Base-by-base conservation (phyloP, 2,329 filamentous ascomycete genomes). In the Penicillium italicum region DNA sequence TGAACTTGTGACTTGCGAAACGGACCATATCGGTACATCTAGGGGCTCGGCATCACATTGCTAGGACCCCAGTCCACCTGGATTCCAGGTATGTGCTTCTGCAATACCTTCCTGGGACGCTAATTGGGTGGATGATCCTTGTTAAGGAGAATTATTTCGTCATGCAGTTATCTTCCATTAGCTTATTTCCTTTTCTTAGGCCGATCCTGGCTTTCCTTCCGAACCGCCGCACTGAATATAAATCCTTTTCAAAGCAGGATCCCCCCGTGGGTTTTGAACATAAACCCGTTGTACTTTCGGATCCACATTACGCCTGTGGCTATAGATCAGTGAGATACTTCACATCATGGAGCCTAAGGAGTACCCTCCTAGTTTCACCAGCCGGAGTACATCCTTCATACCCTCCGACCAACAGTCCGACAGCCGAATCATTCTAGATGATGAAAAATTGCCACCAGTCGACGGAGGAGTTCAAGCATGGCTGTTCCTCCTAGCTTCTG, bases 401-500 rank as follows among this genome's bases (percentile, higher is more conserved):
- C 43, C 43, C 5, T 60, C 30, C 7, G 53, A 40, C 16, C 53
- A 60, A 51, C 48, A 55, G 28, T 48, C 46, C 6, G 46, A 53
- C 30, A 48, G 20, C 22, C 20, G 33, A 40, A 38, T 43, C 7
- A 47, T 41, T 12, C 5, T n/a, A 8, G 31, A 49, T 4, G 55
- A 61, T 5, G 20, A 54, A 18, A 50, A 49, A 3, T 16, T 61
- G 14, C 62, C 62, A 14, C 51, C 56, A 3, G 38, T 64, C 1
- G 63, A 65, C 51, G 52, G 60, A n/a, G 63, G 63, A 7, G 26
- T 45, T 8, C 53, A 63, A 18, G 63, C 63, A 55, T 65, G 63
- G 63, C 52, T 65, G 6, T 65, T 65, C 40, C 43, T 65, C 20
- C 38, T 61, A 20, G 63, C 63, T 2, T 61, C 60, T 16, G 41